A percentile compares a stretch with the other conserved stretches of the same genome.
These are phyloP conservation scores for Aspergillus floridensis DNA, from an alignment of 2,329 filamentous ascomycete genomes.

Conservation along the genomic window DNA sequence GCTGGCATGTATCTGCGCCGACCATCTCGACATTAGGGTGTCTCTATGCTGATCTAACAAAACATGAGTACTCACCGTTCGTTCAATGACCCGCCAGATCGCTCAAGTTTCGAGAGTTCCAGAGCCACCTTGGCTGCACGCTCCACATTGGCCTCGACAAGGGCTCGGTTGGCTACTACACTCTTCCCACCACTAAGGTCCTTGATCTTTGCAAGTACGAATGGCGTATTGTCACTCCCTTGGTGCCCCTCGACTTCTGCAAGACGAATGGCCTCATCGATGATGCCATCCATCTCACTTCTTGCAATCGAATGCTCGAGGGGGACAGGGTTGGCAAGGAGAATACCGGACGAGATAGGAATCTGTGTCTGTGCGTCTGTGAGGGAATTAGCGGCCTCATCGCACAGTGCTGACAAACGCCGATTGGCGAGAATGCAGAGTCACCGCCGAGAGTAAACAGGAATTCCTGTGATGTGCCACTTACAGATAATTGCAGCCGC, in stretches of 20 bases:
- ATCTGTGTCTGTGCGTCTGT: slow-evolving; percentile 69
- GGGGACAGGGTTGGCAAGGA: slow-evolving; percentile 88
- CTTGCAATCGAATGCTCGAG: slow-evolving; percentile 67
- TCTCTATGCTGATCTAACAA: slow-evolving; percentile 19
- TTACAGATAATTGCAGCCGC: slow-evolving; percentile 82
- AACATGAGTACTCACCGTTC: slow-evolving; percentile 39
- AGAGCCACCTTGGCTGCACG: slow-evolving; percentile 64
- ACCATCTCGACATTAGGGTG: slow-evolving; percentile 36
- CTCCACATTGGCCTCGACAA: slow-evolving; percentile 66
- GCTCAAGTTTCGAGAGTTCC: slow-evolving; percentile 57
- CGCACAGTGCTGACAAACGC: not conserved
- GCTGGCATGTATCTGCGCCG: slow-evolving; percentile 39
- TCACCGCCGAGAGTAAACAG: not conserved
- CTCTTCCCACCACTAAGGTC: slow-evolving; percentile 71
- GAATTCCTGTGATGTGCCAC: slow-evolving; percentile 25
- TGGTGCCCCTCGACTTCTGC: slow-evolving; percentile 63
- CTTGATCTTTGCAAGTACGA: slow-evolving; percentile 73
- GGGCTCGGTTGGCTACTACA: slow-evolving; percentile 69
- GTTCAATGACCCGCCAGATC: slow-evolving; percentile 23
- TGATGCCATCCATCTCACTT: slow-evolving; percentile 66
- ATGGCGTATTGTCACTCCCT: slow-evolving; percentile 81
- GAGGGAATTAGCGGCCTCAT: slow-evolving; percentile 6
- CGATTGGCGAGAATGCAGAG: not conserved
- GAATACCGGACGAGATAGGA: slow-evolving; percentile 71
- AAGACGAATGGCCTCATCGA: slow-evolving; percentile 65